Percentiles rank a stretch among this genome's conserved stretches.
phyloP scores from a whole-genome alignment of 306 rosid genomes.

The Citrullus mucosospermus region DNA sequence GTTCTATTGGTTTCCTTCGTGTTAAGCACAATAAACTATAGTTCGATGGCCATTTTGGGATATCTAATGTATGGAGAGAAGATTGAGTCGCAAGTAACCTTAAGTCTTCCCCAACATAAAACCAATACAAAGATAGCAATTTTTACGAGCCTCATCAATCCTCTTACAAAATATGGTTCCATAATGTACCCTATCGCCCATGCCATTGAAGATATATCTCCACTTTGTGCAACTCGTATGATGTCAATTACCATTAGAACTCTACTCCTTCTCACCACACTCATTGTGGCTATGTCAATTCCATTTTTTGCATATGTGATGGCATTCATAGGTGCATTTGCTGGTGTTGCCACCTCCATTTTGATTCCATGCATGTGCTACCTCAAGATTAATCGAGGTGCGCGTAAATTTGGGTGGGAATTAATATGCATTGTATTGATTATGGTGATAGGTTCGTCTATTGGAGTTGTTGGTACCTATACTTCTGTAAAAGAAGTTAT shows the following conservation, averaged over 20 bases:
- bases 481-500: constrained; percentile 29
- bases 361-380: constrained; percentile 51
- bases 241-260: constrained; percentile 38
- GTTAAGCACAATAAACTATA: constrained; percentile 33
- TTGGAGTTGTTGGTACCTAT: constrained; percentile 39
- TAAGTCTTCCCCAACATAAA: constrained; percentile 42
- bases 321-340: constrained; percentile 54
- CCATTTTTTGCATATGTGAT: constrained; percentile 54
- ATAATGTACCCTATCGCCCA: constrained; percentile 37
- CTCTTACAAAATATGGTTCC: constrained; percentile 47
- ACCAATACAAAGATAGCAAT: constrained; percentile 41
- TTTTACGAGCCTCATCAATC: constrained; percentile 39
- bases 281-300: constrained; percentile 33
- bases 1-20: constrained; percentile 42
- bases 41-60: constrained; percentile 43
- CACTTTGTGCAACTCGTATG: background rate
- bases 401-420: constrained; percentile 27
- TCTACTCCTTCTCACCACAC: constrained; percentile 28
- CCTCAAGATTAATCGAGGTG: constrained; percentile 42
- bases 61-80: constrained; percentile 47
- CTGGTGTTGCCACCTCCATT: constrained; percentile 26
- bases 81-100: constrained; percentile 47
- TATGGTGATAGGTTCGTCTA: constrained; percentile 24
- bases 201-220: constrained; percentile 34
- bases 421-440: constrained; percentile 26